Evolutionary conservation across 306 rosid genomes (phyloP), one percentile per base, ranked within the genome.

Genomic region (Dicorynia guianensis): DNA sequence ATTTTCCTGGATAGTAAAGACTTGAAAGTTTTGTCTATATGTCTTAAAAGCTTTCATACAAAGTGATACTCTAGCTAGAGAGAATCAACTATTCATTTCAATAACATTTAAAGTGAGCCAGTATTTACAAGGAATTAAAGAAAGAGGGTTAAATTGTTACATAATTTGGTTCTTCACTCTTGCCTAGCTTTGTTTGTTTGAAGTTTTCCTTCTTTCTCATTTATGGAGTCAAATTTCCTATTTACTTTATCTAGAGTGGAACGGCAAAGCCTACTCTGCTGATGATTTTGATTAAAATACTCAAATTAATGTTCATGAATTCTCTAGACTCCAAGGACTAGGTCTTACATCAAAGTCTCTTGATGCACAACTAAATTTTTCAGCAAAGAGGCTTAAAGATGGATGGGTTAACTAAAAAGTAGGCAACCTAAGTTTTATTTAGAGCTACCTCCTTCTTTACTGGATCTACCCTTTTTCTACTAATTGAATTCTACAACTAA

Each of bases 131-230:
- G 56, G 42, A 38, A 67, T 43, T 59, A 49, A 39, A 39, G 81
- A 67, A 12, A 59, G 55, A 42, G 47, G 30, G 30, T 25, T 25
- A 25, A n/a, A 60, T 38, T 6, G 9, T 17, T 7, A 14, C 40
- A 25, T 25, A 60, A 39, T 59, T 59, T 49, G 76, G 36, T 68
- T 69, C 46, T 38, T n/a, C 8, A 39, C 48, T 76, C 75, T 34
- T 13, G 6, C 10, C 1, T 42, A 25, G 52, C 34, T 40, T 63
- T 63, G 52, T 11, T 1, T 4, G 11, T 43, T 10, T 14, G 19
- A 63, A 25, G 30, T 18, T 15, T 4, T 8, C 17, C 15, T 50
- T n/a, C 8, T 63, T 18, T 15, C 67, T 61, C 14, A 62, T 36
- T 4, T 38, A 15, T 44, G 38, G 40, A 20, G 18, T n/a, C 18